Evolutionary conservation across 73 alveolate species (phyloP), one percentile per base, ranked within the genome.

Genomic region (Stentor coeruleus): DNA sequence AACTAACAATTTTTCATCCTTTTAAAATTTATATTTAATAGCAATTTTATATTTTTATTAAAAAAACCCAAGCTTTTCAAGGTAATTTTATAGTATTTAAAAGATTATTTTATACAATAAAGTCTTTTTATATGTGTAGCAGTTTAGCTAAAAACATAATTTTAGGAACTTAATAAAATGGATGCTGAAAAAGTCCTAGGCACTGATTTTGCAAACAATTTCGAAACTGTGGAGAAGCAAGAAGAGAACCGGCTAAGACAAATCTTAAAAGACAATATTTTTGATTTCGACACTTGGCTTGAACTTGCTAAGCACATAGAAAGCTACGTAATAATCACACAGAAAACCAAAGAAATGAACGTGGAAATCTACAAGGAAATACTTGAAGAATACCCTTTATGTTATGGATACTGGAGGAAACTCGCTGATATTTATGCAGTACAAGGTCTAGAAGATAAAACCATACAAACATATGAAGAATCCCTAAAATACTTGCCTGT

Each of bases 391-490:
- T 75, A 75, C 38, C 83, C 83, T 0, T 66, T 75, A 1, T 75
- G 83, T 39, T 75, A 36, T 38, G 83, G 83, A 36, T 75, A 75
- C 72, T 75, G 83, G 58, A 31, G 83, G 3, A 75, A 75, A 2
- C 72, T 37, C 3, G 83, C 83, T 36, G 83, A 75, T 66, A 39
- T 75, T 0, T 37, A 75, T n/a, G 30, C 59, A 1, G 72, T 39
- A 1, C 74, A 75, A 75, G 72, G 83, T 6, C 30, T 15, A 39
- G 72, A 75, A 14, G 83, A 37, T 2, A 33, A 75, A 75, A 66
- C 39, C 15, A 39, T 39, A 75, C 20, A n/a, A 26, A 35, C 38
- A 14, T 75, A 20, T 66, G 83, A 75, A 40, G 72, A 39, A 40
- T 14, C 77, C 72, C 2, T 75, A 40, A 66, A 75, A 31, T 39